Percentiles rank a stretch among this genome's conserved stretches.
phyloP scores from a whole-genome alignment of 78 protist species.

The Isochrysis galbana region DNA sequence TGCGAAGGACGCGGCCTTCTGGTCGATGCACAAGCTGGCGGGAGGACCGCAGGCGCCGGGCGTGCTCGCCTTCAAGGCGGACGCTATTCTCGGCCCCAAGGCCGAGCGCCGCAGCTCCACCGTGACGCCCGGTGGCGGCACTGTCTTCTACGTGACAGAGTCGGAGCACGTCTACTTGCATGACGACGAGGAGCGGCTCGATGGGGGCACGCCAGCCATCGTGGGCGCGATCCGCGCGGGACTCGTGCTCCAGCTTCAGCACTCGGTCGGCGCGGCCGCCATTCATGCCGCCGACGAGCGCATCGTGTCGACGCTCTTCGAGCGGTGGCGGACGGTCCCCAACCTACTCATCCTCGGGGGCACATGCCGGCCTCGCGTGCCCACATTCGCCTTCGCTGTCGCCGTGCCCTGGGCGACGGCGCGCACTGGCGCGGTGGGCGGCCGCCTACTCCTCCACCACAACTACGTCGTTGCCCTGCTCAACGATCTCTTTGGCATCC shows the following conservation, averaged over 20 bases:
- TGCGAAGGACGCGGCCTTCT: constrained; percentile 78
- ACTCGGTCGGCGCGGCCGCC: not conserved
- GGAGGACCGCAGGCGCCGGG: constrained; percentile 88
- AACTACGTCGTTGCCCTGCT: constrained; percentile 80
- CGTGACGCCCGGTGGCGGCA: constrained; percentile 81
- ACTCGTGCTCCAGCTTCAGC: constrained; percentile 58
- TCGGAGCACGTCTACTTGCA: constrained; percentile 63
- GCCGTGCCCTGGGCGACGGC: too few species aligned
- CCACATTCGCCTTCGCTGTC: not conserved
- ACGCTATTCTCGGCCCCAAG: not conserved
- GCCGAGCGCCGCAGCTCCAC: too few species aligned
- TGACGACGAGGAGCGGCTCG: constrained; percentile 79
- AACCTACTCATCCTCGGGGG: not conserved
- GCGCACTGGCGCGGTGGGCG: too few species aligned
- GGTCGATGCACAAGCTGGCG: constrained; percentile 86
- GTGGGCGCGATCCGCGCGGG: constrained; percentile 85
- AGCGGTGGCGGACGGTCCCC: not conserved
- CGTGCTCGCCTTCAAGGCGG: constrained; percentile 60
- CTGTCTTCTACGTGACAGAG: constrained; percentile 73
- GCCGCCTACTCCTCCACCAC: constrained; percentile 71
- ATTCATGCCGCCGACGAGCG: not conserved
- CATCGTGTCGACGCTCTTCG: not conserved
- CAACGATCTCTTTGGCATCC: constrained; percentile 94
- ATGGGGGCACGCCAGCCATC: constrained; percentile 90
- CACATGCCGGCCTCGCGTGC: not conserved